These are phyloP conservation scores for Massarina eburnea DNA, from an alignment of 2,329 filamentous ascomycete genomes.

Conservation along the genomic window DNA sequence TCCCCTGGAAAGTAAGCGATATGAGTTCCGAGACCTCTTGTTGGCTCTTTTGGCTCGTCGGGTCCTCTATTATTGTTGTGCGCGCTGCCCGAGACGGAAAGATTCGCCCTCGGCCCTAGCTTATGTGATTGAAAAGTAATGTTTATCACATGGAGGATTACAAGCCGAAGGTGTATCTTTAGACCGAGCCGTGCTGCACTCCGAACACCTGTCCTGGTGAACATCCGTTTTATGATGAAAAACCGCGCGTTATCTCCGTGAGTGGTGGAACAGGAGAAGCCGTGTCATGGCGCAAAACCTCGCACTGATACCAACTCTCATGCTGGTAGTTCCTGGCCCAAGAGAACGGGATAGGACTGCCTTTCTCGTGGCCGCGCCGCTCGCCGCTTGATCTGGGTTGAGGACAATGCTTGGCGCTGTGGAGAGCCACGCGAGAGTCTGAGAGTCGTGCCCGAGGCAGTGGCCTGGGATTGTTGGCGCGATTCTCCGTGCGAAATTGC, in stretches of 20 bases:
- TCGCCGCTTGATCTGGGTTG: conserved; percentile 9
- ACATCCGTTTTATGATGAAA: neutral
- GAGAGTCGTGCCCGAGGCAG: conserved; percentile 13
- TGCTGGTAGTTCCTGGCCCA: conserved; percentile 14
- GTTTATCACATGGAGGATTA: no score
- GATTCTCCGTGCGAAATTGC: conserved; percentile 6
- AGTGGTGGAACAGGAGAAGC: neutral
- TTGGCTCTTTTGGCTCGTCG: conserved; percentile 22
- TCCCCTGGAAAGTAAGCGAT: conserved; percentile 17
- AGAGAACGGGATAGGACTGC: conserved; percentile 14
- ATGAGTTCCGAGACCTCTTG: conserved; percentile 16
- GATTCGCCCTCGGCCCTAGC: no score
- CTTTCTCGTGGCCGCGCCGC: conserved; percentile 7
- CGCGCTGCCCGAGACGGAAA: conserved; percentile 2
- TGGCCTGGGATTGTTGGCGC: conserved; percentile 14
- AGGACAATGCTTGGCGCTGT: conserved; percentile 12
- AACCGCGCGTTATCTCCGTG: neutral
- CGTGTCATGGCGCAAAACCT: neutral
- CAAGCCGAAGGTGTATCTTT: neutral
- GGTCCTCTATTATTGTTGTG: conserved; percentile 1
- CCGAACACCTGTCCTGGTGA: neutral
- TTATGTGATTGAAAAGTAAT: no score
- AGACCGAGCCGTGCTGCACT: neutral
- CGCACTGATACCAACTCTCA: neutral
- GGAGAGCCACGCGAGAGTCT: conserved; percentile 14